A percentile compares a stretch with the other conserved stretches of the same genome.
Evolutionary conservation across 768 basidiomycete genomes (phyloP).

Genomic region (Tylopilus sp.): DNA sequence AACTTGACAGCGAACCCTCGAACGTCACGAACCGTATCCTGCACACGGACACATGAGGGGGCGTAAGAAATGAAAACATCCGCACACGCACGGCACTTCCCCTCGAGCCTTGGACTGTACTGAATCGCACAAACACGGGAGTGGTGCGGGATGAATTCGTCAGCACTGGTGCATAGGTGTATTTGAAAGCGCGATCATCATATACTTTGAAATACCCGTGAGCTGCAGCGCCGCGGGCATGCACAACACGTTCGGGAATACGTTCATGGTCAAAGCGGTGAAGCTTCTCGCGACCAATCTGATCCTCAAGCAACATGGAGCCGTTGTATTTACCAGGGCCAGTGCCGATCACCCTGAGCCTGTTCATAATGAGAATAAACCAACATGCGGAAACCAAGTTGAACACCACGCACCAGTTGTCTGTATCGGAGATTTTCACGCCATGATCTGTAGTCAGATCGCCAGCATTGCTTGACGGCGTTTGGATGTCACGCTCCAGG

Average conservation of each 20-base stretch:
- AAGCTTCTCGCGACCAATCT: constrained; percentile 71
- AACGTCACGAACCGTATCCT: constrained; percentile 80
- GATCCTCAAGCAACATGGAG: constrained; percentile 76
- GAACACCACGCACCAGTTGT: constrained; percentile 49
- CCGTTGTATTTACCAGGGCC: constrained; percentile 48
- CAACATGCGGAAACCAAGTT: constrained; percentile 1
- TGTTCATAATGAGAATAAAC: constrained; percentile 23
- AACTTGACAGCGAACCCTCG: constrained; percentile 84
- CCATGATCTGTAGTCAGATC: constrained; percentile 61
- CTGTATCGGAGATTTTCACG: constrained; percentile 54
- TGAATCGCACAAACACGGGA: constrained; percentile 80
- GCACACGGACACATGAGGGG: neutral
- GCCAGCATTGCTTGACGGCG: neutral
- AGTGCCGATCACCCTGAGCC: constrained; percentile 48
- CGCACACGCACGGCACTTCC: constrained; percentile 68
- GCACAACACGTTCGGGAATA: constrained; percentile 81
- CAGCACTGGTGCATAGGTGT: constrained; percentile 66
- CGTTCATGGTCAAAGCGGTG: constrained; percentile 84
- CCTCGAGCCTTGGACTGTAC: constrained; percentile 76
- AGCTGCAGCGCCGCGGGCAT: constrained; percentile 71
- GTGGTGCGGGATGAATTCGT: constrained; percentile 72
- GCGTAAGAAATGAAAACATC: neutral
- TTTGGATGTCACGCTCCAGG: constrained; percentile 22
- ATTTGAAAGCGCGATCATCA: constrained; percentile 64
- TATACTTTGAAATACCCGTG: constrained; percentile 81